Evolutionary conservation across 306 rosid species (phyloP).

Genomic region (Argentina anserina): DNA sequence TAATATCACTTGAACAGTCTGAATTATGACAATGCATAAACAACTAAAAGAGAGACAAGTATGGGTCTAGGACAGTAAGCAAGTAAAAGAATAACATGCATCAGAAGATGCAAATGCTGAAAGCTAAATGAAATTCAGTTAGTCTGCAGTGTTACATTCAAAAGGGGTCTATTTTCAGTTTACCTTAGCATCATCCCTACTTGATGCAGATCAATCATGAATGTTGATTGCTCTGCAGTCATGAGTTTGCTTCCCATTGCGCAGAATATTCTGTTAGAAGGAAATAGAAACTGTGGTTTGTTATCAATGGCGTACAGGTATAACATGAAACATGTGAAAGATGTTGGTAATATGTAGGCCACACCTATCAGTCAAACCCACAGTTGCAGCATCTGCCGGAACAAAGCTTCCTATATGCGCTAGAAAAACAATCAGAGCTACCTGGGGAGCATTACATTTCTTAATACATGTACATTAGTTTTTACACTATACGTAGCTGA

Average conservation of each 20-base stretch:
- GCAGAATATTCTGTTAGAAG: slow-evolving; percentile 76
- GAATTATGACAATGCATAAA: not conserved
- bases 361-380: slow-evolving; percentile 96
- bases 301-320: slow-evolving; percentile 9
- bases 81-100: not conserved
- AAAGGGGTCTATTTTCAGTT: slow-evolving; percentile 12
- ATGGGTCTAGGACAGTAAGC: not conserved
- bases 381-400: slow-evolving; percentile 95
- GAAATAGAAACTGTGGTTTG: slow-evolving; percentile 1
- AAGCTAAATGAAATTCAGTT: not conserved
- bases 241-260: slow-evolving; percentile 88
- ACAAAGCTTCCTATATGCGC: slow-evolving; percentile 95
- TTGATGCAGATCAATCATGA: slow-evolving; percentile 96
- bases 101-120: not conserved
- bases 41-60: not conserved
- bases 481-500: not conserved
- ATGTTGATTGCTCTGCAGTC: slow-evolving; percentile 92
- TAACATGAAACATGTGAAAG: slow-evolving; percentile 11
- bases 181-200: slow-evolving; percentile 97
- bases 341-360: slow-evolving; percentile 21
- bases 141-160: slow-evolving; percentile 13
- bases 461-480: not conserved
- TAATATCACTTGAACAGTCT: not conserved
- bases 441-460: slow-evolving; percentile 44
- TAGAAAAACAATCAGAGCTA: slow-evolving; percentile 86